Evolutionary conservation across 495 filamentous ascomycete genomes (phyloP), one percentile per base, ranked within the genome.

Genomic region (Bacidia rubella): DNA sequence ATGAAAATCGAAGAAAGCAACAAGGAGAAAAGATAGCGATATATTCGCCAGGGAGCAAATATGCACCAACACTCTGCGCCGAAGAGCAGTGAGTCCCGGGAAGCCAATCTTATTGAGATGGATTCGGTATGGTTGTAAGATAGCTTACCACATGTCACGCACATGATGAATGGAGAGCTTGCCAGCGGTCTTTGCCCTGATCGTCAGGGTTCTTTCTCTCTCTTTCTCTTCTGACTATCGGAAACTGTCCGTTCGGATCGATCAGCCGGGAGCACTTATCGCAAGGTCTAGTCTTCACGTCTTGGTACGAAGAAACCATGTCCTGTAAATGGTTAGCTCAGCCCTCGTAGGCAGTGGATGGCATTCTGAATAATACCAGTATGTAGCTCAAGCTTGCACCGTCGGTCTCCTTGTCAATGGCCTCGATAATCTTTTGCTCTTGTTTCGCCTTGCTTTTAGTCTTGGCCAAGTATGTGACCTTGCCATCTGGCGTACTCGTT

Each of bases 171-270:
- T 63, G 61, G 3, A 54, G 46, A 10, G 61, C 59, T 38, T 49
- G 27, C 61, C 61, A 63, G 2, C 29, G 24, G 17, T 4, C 11
- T 39, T 20, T 7, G 19, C 11, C 51, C n/a, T 15, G 38, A 12
- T 51, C 53, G 17, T 47, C 54, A 21, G 49, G 21, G 10, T 53
- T 29, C 48, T 48, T 57, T 7, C 2, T 40, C 26, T 42, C 52
- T 20, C 29, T 52, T 19, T 54, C 40, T 5, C 22, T 55, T 47
- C 59, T 56, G 20, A 55, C 25, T 2, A 57, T 38, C 2, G 62
- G 60, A 25, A 63, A 61, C 21, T 63, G 52, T 11, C 54, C 54
- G 29, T 56, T 59, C 2, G 22, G 45, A 29, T 62, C 62, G 1
- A 64, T 50, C 15, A 64, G 47, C 17, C 54, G 38, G 7, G 50